Evolutionary conservation across 202 grass and related monocot genomes (phyloP).

Genomic region (Carex sylvatica): DNA sequence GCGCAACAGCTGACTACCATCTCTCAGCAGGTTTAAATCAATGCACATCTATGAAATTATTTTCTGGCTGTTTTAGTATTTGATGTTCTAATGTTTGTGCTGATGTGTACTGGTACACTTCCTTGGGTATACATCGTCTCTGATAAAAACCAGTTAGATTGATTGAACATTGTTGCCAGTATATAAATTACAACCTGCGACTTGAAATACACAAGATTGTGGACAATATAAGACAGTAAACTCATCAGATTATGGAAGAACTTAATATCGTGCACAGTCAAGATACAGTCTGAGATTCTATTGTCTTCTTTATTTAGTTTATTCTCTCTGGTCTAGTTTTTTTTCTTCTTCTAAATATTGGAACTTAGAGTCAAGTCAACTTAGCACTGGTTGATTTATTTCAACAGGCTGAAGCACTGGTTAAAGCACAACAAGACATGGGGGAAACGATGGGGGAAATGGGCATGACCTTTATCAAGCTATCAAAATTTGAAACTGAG

Average conservation of each 20-base stretch:
- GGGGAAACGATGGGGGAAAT: slow-evolving; percentile 66
- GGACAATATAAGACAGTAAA: neutral
- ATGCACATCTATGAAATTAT: neutral
- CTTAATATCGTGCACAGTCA: neutral
- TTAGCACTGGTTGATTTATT: neutral
- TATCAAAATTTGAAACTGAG: slow-evolving; percentile 79
- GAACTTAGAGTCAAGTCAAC: neutral
- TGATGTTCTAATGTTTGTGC: neutral
- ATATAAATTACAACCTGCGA: neutral
- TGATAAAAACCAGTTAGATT: neutral
- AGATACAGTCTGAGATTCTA: neutral
- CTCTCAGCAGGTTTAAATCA: slow-evolving; percentile 59
- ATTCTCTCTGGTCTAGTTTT: slow-evolving; percentile 16
- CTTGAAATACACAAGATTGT: neutral
- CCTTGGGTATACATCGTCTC: neutral
- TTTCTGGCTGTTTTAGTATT: neutral
- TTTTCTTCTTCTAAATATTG: neutral
- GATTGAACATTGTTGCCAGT: neutral
- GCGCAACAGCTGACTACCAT: slow-evolving; percentile 63
- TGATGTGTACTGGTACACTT: neutral
- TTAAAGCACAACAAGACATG: slow-evolving; percentile 80
- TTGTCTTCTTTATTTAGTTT: neutral
- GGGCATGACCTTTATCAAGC: slow-evolving; percentile 80
- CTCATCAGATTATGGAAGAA: neutral
- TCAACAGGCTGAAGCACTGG: slow-evolving; percentile 56